These are phyloP conservation scores for Ceratocystis cubensis DNA, from an alignment of 2,329 filamentous ascomycete genomes.

Conservation along the genomic window DNA sequence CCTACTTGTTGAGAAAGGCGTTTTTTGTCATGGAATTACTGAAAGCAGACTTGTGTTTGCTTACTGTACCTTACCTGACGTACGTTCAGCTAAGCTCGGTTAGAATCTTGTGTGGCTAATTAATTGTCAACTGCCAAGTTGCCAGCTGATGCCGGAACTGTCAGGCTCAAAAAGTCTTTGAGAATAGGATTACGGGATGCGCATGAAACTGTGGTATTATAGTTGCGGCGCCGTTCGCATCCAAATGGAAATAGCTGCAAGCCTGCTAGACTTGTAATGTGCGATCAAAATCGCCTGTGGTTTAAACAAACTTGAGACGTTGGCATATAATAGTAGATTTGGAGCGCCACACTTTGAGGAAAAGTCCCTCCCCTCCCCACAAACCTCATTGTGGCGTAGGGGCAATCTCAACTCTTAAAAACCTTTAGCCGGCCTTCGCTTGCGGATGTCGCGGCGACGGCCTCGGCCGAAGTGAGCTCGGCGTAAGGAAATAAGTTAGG, in stretches of 20 bases:
- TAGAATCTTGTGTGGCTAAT: background rate
- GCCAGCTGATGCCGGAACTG: background rate
- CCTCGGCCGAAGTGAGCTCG: constrained; percentile 21
- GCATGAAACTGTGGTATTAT: background rate
- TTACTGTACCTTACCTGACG: background rate
- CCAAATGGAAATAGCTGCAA: no score
- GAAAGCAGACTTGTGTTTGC: background rate
- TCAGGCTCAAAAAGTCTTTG: background rate
- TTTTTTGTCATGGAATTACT: no score
- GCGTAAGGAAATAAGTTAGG: constrained; percentile 19
- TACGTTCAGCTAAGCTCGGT: background rate
- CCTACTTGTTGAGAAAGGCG: no score
- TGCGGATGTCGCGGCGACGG: constrained; percentile 4
- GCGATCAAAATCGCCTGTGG: no score
- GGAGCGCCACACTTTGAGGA: background rate
- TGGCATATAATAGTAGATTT: no score
- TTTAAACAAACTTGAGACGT: no score
- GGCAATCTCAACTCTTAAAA: background rate
- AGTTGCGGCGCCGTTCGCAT: background rate
- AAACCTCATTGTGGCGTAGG: background rate
- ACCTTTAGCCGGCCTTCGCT: background rate
- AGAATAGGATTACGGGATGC: background rate
- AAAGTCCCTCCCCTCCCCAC: background rate
- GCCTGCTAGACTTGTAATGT: no score
- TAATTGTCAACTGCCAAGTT: background rate